Conservation (phyloP, 164 flowering plant species). For the Aristolochia contorta region DNA sequence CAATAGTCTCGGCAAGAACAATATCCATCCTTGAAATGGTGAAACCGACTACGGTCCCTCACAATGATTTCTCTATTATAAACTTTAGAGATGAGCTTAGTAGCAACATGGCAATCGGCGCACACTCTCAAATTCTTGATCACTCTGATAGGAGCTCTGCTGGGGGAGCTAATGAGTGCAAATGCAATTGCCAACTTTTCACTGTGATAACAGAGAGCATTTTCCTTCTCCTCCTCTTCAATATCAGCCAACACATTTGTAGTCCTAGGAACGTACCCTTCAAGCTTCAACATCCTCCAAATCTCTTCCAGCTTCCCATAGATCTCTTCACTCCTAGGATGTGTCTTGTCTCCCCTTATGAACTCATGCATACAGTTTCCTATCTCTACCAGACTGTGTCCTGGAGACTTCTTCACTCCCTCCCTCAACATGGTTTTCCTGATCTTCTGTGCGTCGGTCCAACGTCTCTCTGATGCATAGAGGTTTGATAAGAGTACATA, state of each 20-base stretch:
- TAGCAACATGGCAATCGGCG: conserved; percentile 24
- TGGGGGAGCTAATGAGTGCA: conserved; percentile 15
- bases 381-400: conserved; percentile 27
- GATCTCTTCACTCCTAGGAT: conserved; percentile 21
- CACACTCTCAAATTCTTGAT: conserved; percentile 31
- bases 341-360: conserved; percentile 27
- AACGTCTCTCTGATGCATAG: conserved; percentile 11
- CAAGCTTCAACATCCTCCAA: conserved; percentile 15
- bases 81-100: conserved; percentile 22
- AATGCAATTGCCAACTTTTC: conserved; percentile 34
- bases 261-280: conserved; percentile 22
- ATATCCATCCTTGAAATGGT: conserved; percentile 25
- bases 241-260: conserved; percentile 27
- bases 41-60: conserved; percentile 28
- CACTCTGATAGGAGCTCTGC: conserved; percentile 20
- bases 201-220: conserved; percentile 24
- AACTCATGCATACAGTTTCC: conserved; percentile 24
- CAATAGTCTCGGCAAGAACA: conserved; percentile 32
- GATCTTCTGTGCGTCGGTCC: conserved; percentile 18
- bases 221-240: conserved; percentile 30
- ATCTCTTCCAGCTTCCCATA: conserved; percentile 23
- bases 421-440: conserved; percentile 20
- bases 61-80: conserved; percentile 22
- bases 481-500: conserved; percentile 26
- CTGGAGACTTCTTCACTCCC: conserved; percentile 25